A percentile compares a stretch with the other conserved stretches of the same genome.
Evolutionary conservation across 208 protist genomes (phyloP).

Genomic region (Herpetomonas tarakana): DNA sequence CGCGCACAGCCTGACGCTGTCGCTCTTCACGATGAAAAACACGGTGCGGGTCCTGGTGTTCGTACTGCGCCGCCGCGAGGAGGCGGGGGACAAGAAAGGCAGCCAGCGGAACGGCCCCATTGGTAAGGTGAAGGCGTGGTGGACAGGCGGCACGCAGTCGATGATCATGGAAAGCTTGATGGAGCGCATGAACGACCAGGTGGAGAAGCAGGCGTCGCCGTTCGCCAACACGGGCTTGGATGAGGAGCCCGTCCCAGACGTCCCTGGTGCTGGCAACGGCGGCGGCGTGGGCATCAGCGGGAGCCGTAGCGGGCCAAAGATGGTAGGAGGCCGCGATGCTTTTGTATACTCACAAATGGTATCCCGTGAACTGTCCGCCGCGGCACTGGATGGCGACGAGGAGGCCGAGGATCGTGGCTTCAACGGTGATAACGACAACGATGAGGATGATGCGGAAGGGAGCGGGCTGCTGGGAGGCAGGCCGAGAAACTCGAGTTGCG

Average conservation of each 20-base stretch:
- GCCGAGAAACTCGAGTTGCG: background rate
- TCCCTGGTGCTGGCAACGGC: too few relatives aligned
- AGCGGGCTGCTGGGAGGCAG: background rate
- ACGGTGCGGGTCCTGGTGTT: constrained; percentile 65
- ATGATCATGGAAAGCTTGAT: constrained; percentile 57
- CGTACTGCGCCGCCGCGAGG: constrained; percentile 56
- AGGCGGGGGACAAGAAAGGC: constrained; percentile 2
- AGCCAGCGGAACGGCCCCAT: constrained; percentile 12
- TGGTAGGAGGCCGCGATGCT: constrained; percentile 18
- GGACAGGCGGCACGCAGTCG: constrained; percentile 41
- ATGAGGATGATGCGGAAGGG: constrained; percentile 5
- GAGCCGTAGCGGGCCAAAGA: constrained; percentile 4
- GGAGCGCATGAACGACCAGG: constrained; percentile 35
- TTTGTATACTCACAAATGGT: constrained; percentile 13
- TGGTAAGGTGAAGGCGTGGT: constrained; percentile 56
- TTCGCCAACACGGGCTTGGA: constrained; percentile 36
- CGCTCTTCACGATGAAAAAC: constrained; percentile 62
- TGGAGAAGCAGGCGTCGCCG: constrained; percentile 39
- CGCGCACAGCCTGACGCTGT: constrained; percentile 63
- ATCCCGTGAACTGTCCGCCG: background rate
- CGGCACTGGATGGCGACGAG: background rate
- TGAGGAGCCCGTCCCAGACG: constrained; percentile 21
- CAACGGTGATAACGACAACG: too few relatives aligned
- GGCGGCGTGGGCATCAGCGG: background rate
- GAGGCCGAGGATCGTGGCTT: too few relatives aligned